phyloP scores from a whole-genome alignment of 2,329 filamentous ascomycete species.

The Hypoxylon sp. region DNA sequence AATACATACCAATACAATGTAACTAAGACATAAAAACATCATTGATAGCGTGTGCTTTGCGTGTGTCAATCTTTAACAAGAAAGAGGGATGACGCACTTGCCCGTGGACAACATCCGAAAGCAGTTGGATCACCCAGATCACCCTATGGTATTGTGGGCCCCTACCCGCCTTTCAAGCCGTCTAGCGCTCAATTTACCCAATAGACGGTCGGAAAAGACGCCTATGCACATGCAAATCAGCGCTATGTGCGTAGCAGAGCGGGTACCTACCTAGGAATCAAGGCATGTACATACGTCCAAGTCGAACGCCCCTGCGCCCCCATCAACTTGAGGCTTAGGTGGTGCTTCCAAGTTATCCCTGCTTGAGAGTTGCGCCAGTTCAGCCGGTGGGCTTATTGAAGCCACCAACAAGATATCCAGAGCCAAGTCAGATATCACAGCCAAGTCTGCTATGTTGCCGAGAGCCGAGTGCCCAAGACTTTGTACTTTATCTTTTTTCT shows the following conservation, averaged over 20 bases:
- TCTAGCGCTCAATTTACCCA: slow-evolving; percentile 23
- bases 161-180: slow-evolving; percentile 30
- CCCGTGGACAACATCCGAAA: slow-evolving; percentile 29
- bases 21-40: slow-evolving; percentile 6
- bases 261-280: not conserved
- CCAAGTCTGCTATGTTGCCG: slow-evolving; percentile 4
- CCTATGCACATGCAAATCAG: slow-evolving; percentile 20
- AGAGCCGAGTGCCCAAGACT: not conserved
- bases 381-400: not conserved
- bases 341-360: not conserved
- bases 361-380: not conserved
- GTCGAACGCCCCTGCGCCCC: not conserved
- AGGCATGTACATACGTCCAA: not conserved
- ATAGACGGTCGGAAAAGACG: slow-evolving; percentile 20
- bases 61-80: slow-evolving; percentile 26
- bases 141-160: slow-evolving; percentile 19
- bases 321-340: not conserved
- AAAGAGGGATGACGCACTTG: slow-evolving; percentile 37
- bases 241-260: slow-evolving; percentile 14
- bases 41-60: not conserved
- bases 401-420: not conserved
- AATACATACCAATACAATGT: not conserved
- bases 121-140: slow-evolving; percentile 24
- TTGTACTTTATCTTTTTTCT: not conserved
- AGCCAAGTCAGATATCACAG: not conserved